phyloP scores from a whole-genome alignment of 139 green algal genomes.

The Volvox africanus region DNA sequence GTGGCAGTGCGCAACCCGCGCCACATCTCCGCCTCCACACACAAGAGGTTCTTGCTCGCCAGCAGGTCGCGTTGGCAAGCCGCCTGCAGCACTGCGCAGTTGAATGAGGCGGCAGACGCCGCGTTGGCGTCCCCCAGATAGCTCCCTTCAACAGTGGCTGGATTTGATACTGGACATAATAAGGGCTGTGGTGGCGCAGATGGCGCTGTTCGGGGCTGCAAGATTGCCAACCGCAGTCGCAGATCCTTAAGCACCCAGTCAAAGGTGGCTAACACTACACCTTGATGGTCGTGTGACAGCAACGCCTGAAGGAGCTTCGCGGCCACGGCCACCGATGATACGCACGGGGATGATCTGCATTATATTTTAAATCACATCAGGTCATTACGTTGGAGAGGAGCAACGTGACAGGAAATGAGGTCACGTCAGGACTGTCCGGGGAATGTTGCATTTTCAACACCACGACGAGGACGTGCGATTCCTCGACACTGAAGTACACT shows the following conservation, averaged over 20 bases:
- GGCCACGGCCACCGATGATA: background rate
- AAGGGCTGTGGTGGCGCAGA: background rate
- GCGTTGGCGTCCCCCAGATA: background rate
- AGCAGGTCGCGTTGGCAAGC: slow-evolving; percentile 13
- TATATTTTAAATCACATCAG: too few species aligned
- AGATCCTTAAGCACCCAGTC: slow-evolving; percentile 15
- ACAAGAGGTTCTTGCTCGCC: background rate
- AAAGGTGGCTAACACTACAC: background rate
- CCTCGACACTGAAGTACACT: too few species aligned
- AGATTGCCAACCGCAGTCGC: background rate
- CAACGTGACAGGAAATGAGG: too few species aligned
- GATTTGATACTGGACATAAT: background rate
- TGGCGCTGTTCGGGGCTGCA: background rate
- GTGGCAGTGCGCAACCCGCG: background rate
- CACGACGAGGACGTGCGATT: too few species aligned
- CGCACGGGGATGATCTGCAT: background rate
- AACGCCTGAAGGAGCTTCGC: background rate
- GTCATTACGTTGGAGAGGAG: too few species aligned
- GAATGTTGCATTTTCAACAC: too few species aligned
- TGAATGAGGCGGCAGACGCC: background rate
- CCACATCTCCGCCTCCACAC: background rate
- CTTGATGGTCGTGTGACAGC: background rate
- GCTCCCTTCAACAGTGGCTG: background rate
- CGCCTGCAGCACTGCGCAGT: slow-evolving; percentile 26
- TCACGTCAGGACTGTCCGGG: too few species aligned